These are phyloP conservation scores for Euphrasia arctica DNA, from an alignment of 305 asterid genomes.

Conservation along the genomic window DNA sequence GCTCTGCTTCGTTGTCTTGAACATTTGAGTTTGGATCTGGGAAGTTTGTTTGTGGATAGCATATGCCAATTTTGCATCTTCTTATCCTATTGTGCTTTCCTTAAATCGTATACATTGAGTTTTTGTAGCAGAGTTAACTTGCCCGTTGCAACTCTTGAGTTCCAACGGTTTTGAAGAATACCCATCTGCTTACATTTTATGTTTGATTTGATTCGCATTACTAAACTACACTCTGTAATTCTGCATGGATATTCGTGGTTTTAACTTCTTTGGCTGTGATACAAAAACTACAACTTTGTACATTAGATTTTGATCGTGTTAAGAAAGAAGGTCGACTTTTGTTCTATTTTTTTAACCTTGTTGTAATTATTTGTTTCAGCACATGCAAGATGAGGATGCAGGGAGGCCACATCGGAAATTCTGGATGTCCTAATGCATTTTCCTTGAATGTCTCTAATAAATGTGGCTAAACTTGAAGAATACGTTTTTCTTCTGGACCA, in stretches of 20 bases:
- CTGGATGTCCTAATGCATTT: conserved; percentile 35
- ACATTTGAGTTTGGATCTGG: not conserved
- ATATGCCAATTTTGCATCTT: not conserved
- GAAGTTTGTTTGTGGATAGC: conserved; percentile 1
- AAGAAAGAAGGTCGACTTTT: too few relatives aligned
- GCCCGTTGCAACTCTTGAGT: too few relatives aligned
- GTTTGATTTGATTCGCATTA: too few relatives aligned
- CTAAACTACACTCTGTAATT: too few relatives aligned
- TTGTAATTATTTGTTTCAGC: conserved; percentile 44
- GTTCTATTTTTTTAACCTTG: too few relatives aligned
- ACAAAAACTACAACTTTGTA: too few relatives aligned
- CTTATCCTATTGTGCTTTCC: not conserved
- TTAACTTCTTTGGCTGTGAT: too few relatives aligned
- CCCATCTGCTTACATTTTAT: too few relatives aligned
- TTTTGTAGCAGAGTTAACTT: too few relatives aligned
- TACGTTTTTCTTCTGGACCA: conserved; percentile 23
- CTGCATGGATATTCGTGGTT: too few relatives aligned
- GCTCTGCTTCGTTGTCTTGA: not conserved
- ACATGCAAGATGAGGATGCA: conserved; percentile 95
- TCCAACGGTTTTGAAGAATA: too few relatives aligned
- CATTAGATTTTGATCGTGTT: conserved; percentile 1
- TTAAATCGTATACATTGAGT: not conserved
- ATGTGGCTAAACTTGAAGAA: conserved; percentile 33
- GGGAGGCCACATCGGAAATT: conserved; percentile 82
- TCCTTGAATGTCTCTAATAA: conserved; percentile 31